Conservation (phyloP, 306 rosid genomes). For the Parietaria judaica region DNA sequence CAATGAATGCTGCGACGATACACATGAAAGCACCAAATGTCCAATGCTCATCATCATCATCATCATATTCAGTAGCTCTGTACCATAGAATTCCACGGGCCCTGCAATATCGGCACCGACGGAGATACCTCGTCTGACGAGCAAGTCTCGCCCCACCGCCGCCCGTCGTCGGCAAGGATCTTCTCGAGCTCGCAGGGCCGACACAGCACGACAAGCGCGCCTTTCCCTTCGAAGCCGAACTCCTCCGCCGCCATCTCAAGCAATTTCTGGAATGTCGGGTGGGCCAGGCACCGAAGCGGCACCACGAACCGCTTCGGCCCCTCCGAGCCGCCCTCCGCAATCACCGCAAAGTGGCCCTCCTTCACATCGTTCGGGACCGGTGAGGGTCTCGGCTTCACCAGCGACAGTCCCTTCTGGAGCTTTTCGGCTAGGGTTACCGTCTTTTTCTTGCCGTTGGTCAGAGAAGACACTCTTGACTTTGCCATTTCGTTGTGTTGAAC, state of each 20-base stretch:
- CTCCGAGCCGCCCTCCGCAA: conserved; percentile 42
- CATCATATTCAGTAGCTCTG: conserved; percentile 19
- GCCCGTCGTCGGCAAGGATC: conserved; percentile 42
- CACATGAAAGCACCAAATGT: no score
- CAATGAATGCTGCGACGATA: no score
- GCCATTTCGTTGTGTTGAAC: conserved; percentile 22
- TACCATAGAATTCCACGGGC: conserved; percentile 27
- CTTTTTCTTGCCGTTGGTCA: conserved; percentile 32
- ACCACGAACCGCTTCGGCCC: conserved; percentile 55
- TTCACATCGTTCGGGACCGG: conserved; percentile 68
- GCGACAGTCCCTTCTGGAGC: conserved; percentile 48
- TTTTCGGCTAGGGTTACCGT: conserved; percentile 37
- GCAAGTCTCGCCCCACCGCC: background rate
- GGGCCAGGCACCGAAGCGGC: conserved; percentile 51
- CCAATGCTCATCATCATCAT: no score
- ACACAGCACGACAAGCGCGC: conserved; percentile 68
- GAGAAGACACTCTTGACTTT: conserved; percentile 12
- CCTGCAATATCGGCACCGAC: conserved; percentile 13
- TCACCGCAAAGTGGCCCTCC: conserved; percentile 82
- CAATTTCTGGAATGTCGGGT: conserved; percentile 50
- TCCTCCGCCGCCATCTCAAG: conserved; percentile 73
- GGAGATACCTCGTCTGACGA: background rate
- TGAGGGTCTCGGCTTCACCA: conserved; percentile 18
- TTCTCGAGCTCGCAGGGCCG: conserved; percentile 50
- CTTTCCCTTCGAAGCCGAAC: conserved; percentile 71